Base-by-base conservation (phyloP, 2,329 filamentous ascomycete species). In the Ceratocystis eucalypticola region DNA sequence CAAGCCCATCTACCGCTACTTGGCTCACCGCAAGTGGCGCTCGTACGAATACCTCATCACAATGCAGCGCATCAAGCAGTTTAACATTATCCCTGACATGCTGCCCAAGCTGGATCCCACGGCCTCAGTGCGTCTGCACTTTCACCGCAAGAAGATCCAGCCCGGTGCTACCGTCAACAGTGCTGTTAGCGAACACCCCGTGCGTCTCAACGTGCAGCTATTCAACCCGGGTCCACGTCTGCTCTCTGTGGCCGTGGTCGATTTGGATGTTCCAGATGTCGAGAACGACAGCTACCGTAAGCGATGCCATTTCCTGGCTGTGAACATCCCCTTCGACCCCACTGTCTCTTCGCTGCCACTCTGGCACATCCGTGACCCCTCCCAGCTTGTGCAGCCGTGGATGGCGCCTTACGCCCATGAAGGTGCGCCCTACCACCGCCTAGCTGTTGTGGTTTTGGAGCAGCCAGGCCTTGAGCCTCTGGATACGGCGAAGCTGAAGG, bases 1-100 rank as follows among this genome's bases (percentile, higher is more conserved):
- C 79, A 96, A 96, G 76, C 93, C 93, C 69, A 92, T 99, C 74
- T 99, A 99, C 80, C 89, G 93, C 70, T 84, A 89, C 76, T 87
- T 97, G 63, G 90, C 93, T 68, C 84, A 96, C 73, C 79, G 82
- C 71, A 91, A 95, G 79, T 99, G 94, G 94, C 86, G 87, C 71
- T 81, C 85, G 70, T 91, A 94, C 78, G 87, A 91, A 74, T 85
- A 88, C 71, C 84, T 85, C 71, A 78, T 97, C 69, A 83, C 95
- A 69, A 80, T 86, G 69, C 94, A 99, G 79, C 88, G 94, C 73
- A 88, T 97, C 72, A 79, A 83, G 62, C 91, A 96, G 75, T 88
- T 97, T 80, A 82, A 86, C 72, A 86, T 99, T 66, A 83, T 96
- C 5, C 94, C 94, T 15, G 94, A 99, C 75, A 80, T 97, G 28